Base-by-base conservation (phyloP, 2,329 filamentous ascomycete species). In the Fusarium sarcochroum region DNA sequence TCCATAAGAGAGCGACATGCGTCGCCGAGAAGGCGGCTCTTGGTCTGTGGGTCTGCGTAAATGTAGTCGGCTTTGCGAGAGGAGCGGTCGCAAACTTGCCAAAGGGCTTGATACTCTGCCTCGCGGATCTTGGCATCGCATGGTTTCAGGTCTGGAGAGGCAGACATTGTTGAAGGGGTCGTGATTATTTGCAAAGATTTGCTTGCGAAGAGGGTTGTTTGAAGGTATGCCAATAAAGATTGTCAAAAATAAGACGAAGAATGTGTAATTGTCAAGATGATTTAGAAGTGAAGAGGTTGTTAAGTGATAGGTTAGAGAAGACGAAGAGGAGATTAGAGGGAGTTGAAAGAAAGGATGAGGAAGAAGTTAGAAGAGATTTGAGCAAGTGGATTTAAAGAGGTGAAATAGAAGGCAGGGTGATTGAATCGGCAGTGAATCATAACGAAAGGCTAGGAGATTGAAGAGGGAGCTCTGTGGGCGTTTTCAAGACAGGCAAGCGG, bases 71-170 rank as follows among this genome's bases (percentile, higher is more conserved):
- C 23, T 23, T 63, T 70, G 32, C 63, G 60, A 7, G 59, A 25
- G 37, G 58, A 37, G 35, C 73, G 73, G 5, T 73, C 64, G 40
- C 65, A 73, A 21, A 54, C 53, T 45, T 72, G 71, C 73, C 72
- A 75, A 38, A 75, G 49, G 10, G 73, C 65, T 10, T 75, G 72
- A 18, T 75, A 75, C 37, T 75, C 72, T 30, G 72, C 72, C 0
- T 69, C 71, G 3, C 68, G 69, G 23, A 58, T 58, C 4, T 56
- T 63, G 21, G 17, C 25, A 45, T 27, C 41, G 2, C 40, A 35
- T 11, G 23, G 7, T 18, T 68, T 64, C 25, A 34, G 2, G 30
- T 61, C 54, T 7, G 52, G 20, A 7, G 42, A 44, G n/a, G 45
- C 34, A 17, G 67, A 46, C 70, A 73, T 72, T 48, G 46, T 35